Conservation (phyloP, 2,329 filamentous ascomycete species). For the Tolypocladium tundrense region DNA sequence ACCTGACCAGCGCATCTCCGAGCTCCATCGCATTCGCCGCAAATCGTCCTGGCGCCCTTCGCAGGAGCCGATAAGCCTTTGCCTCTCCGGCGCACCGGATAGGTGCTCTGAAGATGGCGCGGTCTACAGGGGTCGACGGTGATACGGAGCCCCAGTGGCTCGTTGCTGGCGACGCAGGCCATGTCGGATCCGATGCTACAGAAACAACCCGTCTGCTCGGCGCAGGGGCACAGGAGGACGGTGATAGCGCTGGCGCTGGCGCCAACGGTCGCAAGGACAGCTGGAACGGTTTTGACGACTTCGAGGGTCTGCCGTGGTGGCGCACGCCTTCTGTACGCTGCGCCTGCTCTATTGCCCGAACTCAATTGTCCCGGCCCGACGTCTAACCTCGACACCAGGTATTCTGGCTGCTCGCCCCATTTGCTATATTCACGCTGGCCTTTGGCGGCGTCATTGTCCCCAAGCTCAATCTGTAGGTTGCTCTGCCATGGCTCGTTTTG, state of each 20-base stretch:
- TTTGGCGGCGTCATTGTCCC: constrained; percentile 82
- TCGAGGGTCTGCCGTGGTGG: constrained; percentile 51
- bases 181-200: background rate
- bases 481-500: background rate
- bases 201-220: constrained; percentile 5
- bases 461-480: constrained; percentile 63
- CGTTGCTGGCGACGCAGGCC: background rate
- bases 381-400: constrained; percentile 40
- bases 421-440: constrained; percentile 71
- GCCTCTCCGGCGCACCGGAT: background rate
- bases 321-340: constrained; percentile 51
- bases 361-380: background rate
- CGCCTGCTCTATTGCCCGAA: constrained; percentile 11
- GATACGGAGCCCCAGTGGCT: background rate
- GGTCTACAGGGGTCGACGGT: background rate
- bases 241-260: constrained; percentile 1
- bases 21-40: background rate
- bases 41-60: background rate
- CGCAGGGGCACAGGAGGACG: background rate
- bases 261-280: constrained; percentile 9
- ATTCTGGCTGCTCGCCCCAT: constrained; percentile 74
- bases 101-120: background rate
- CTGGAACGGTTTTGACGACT: constrained; percentile 47
- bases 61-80: background rate
- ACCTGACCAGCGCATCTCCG: background rate